These are phyloP conservation scores for Kwoniella sp. DNA, from an alignment of 768 basidiomycete species.

Conservation along the genomic window DNA sequence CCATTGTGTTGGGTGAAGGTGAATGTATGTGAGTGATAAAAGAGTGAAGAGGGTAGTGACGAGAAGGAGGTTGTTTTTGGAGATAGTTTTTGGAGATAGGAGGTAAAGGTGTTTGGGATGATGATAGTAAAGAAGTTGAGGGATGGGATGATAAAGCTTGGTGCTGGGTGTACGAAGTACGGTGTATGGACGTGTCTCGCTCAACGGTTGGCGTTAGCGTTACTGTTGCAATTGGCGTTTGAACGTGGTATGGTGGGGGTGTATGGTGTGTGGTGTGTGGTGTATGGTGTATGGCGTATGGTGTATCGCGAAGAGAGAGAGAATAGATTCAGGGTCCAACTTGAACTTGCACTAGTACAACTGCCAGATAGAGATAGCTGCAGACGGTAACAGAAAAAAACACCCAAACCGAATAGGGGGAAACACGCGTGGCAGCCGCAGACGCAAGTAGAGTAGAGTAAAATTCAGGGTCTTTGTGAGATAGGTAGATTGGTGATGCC, in stretches of 20 bases:
- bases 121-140: neutral
- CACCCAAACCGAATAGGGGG: neutral
- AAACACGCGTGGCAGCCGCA: conserved; percentile 2
- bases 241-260: conserved; percentile 5
- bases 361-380: too few species aligned
- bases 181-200: conserved; percentile 1
- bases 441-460: neutral
- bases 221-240: too few species aligned
- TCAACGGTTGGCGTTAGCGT: too few species aligned
- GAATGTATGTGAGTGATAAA: conserved; percentile 7
- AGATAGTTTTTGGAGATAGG: too few species aligned
- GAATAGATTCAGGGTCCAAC: neutral
- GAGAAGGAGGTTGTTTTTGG: conserved; percentile 2
- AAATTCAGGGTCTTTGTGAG: neutral
- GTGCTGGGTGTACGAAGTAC: too few species aligned
- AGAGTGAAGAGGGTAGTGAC: neutral
- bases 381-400: neutral
- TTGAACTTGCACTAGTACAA: neutral
- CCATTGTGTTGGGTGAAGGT: conserved; percentile 33
- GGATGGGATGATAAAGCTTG: neutral
- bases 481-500: neutral
- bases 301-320: too few species aligned
- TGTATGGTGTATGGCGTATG: too few species aligned
- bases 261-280: too few species aligned
- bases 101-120: too few species aligned